These are phyloP conservation scores for Ogataea nitratoaversa DNA, from an alignment of 805 yeast species.

Conservation along the genomic window DNA sequence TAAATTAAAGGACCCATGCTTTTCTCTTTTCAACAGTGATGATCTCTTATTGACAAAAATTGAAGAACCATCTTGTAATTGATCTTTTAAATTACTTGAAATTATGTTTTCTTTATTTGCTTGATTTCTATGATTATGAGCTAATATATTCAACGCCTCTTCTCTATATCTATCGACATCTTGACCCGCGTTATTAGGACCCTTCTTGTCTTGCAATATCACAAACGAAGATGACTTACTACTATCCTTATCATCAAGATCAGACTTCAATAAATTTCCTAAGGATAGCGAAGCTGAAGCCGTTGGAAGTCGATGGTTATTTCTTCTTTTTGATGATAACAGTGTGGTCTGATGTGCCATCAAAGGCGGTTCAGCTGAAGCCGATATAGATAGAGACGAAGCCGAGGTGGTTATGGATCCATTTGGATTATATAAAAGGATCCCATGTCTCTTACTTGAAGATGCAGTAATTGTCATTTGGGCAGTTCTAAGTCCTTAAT, in stretches of 20 bases:
- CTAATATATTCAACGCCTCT: conserved; percentile 10
- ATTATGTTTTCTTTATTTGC: conserved; percentile 1
- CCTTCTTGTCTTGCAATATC: conserved; percentile 7
- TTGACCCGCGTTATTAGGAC: no score
- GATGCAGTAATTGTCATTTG: conserved; percentile 6
- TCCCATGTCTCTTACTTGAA: conserved; percentile 18
- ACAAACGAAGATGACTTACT: not conserved
- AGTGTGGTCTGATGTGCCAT: conserved; percentile 1
- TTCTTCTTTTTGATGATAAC: not conserved
- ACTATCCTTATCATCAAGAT: no score
- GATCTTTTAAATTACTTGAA: no score
- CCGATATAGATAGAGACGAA: conserved; percentile 3
- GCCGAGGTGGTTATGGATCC: conserved; percentile 2
- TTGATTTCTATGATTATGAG: conserved; percentile 4
- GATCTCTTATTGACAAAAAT: conserved; percentile 2
- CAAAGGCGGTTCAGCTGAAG: conserved; percentile 1
- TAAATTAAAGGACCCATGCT: conserved; percentile 2
- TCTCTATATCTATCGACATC: conserved; percentile 5
- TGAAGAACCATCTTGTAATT: no score
- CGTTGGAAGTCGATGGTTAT: conserved; percentile 7
- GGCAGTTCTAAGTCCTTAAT: not conserved
- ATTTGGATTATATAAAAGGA: conserved; percentile 9
- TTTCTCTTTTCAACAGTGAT: not conserved
- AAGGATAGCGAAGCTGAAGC: conserved; percentile 16
- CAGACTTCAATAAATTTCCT: conserved; percentile 11